Evolutionary conservation across 208 protist genomes (phyloP).

Genomic region (Leishmania mexicana): DNA sequence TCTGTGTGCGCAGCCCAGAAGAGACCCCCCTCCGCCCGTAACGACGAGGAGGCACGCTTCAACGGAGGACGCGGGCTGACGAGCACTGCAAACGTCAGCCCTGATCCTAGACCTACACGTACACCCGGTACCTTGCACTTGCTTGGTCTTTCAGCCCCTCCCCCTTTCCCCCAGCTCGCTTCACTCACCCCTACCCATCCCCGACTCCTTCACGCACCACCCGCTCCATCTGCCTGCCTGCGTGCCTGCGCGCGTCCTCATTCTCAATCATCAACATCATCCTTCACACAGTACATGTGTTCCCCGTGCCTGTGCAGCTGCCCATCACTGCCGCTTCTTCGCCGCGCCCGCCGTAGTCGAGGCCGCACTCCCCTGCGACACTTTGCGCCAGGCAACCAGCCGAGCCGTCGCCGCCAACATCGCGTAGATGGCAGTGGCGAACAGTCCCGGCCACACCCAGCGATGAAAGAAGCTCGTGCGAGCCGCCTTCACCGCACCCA

Average conservation of each 20-base stretch:
- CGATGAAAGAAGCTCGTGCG: slow-evolving; percentile 36
- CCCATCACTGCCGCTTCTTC: slow-evolving; percentile 25
- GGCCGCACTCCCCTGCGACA: slow-evolving; percentile 3
- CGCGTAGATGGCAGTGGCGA: slow-evolving; percentile 39
- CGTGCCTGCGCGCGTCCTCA: background rate
- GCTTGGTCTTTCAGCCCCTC: background rate
- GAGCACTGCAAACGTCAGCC: background rate
- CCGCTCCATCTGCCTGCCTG: background rate
- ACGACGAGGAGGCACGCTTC: background rate
- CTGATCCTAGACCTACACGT: background rate
- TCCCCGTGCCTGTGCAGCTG: background rate
- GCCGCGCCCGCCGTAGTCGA: background rate
- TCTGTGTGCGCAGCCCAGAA: background rate
- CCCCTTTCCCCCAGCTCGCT: background rate
- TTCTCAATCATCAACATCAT: background rate
- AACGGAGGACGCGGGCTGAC: background rate
- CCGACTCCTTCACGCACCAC: background rate
- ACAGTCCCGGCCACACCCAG: slow-evolving; percentile 50
- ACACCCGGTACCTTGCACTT: background rate
- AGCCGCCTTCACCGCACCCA: slow-evolving; percentile 14
- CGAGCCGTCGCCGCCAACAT: slow-evolving; percentile 24
- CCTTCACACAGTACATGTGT: background rate
- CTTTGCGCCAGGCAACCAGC: slow-evolving; percentile 10
- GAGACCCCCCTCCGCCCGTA: background rate
- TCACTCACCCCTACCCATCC: background rate